phyloP scores from a whole-genome alignment of 75 land plant species.

The Sequoiadendron giganteum region DNA sequence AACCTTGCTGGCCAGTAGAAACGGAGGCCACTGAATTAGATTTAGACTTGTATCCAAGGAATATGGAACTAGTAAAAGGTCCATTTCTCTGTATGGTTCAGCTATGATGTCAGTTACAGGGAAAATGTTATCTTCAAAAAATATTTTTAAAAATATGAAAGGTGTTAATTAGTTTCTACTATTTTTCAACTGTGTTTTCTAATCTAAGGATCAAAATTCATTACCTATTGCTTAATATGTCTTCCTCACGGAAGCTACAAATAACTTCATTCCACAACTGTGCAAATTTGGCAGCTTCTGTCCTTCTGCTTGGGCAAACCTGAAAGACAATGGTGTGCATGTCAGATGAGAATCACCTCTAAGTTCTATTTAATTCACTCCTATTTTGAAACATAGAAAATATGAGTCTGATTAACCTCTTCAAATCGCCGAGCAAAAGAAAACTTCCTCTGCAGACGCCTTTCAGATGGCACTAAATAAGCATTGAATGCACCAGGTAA shows the following conservation, averaged over 20 bases:
- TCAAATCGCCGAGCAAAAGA: constrained; percentile 69
- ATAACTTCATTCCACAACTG: constrained; percentile 99
- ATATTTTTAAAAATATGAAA: not conserved
- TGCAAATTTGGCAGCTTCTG: constrained; percentile 94
- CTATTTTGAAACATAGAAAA: not conserved
- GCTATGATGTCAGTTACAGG: not conserved
- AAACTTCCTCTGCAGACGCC: constrained; percentile 48
- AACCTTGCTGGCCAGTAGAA: constrained; percentile 99
- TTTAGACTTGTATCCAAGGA: constrained; percentile 84
- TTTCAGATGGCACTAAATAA: constrained; percentile 80
- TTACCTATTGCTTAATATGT: constrained; percentile 92
- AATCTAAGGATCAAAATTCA: constrained; percentile 3
- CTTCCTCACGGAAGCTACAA: constrained; percentile 93
- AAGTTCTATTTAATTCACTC: not conserved
- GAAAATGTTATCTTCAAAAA: not conserved
- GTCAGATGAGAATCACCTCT: constrained; percentile 1
- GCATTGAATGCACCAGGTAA: constrained; percentile 93
- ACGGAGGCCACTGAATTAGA: constrained; percentile 98
- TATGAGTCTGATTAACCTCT: constrained; percentile 42
- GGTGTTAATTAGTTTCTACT: not conserved
- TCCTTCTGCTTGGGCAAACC: constrained; percentile 64
- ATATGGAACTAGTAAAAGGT: constrained; percentile 92
- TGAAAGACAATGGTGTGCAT: constrained; percentile 13
- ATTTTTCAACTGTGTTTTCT: not conserved
- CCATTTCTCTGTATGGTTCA: constrained; percentile 78